Percentiles rank a stretch among this genome's conserved stretches.
Conservation (phyloP, 2,329 filamentous ascomycete genomes). For the Calonectria montana region DNA sequence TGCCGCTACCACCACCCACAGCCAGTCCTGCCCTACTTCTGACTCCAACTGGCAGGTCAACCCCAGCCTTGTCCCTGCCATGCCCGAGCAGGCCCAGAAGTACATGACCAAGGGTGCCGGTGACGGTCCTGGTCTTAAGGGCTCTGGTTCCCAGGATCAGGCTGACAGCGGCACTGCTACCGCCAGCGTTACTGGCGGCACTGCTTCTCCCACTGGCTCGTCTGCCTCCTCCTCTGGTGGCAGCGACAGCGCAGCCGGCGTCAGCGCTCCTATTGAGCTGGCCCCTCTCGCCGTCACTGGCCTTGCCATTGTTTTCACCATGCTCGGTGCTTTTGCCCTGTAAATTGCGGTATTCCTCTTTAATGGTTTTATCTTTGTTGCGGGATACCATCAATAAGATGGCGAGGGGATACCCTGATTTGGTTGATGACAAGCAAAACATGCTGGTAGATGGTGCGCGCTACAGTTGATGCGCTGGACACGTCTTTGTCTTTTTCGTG, state of each 20-base stretch:
- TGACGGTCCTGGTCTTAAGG: conserved; percentile 63
- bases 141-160: conserved; percentile 65
- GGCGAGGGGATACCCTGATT: conserved; percentile 6
- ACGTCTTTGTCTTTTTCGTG: conserved; percentile 38
- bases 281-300: conserved; percentile 51
- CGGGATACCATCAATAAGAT: conserved; percentile 18
- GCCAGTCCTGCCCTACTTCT: conserved; percentile 61
- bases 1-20: conserved; percentile 58
- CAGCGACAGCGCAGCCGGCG: conserved; percentile 47
- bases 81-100: conserved; percentile 62
- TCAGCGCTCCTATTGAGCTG: conserved; percentile 41
- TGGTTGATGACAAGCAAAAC: conserved; percentile 37
- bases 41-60: conserved; percentile 64
- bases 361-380: conserved; percentile 25
- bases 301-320: conserved; percentile 49
- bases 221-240: conserved; percentile 31
- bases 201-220: conserved; percentile 44
- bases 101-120: conserved; percentile 67
- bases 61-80: conserved; percentile 61
- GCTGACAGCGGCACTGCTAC: conserved; percentile 60
- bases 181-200: conserved; percentile 50
- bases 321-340: conserved; percentile 54
- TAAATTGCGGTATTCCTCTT: conserved; percentile 41
- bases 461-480: conserved; percentile 38
- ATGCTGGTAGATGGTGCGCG: conserved; percentile 28